These are phyloP conservation scores for Tanacetum coccineum DNA, from an alignment of 129 eudicot genomes.

Conservation along the genomic window DNA sequence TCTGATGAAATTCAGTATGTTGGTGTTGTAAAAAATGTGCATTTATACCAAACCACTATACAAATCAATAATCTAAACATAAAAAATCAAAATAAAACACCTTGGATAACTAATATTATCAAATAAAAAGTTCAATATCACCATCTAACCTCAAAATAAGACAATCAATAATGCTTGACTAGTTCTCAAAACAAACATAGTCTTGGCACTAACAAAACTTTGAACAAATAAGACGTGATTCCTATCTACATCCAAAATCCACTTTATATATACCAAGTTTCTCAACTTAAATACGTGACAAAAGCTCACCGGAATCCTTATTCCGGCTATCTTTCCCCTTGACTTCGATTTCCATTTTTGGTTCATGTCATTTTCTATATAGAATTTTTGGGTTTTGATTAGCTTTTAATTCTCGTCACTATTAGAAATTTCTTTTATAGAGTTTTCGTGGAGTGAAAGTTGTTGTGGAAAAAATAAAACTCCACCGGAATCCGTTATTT, in stretches of 20 bases:
- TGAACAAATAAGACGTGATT: constrained; percentile 29
- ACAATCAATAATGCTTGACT: constrained; percentile 15
- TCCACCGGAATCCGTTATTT: constrained; percentile 30
- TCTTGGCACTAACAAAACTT: constrained; percentile 28
- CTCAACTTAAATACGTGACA: too few relatives aligned
- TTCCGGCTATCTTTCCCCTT: constrained; percentile 4
- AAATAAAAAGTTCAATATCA: constrained; percentile 4
- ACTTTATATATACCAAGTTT: background rate
- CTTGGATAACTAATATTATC: background rate
- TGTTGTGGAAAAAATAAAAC: constrained; percentile 7
- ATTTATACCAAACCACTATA: too few relatives aligned
- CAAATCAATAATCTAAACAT: background rate
- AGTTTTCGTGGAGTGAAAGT: constrained; percentile 34
- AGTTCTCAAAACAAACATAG: constrained; percentile 22
- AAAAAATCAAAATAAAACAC: too few relatives aligned
- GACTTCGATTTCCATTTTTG: background rate
- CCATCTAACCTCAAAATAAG: background rate
- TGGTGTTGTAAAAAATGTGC: too few relatives aligned
- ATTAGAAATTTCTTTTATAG: constrained; percentile 2
- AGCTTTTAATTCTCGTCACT: constrained; percentile 30
- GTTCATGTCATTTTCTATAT: constrained; percentile 27
- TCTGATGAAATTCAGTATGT: too few relatives aligned
- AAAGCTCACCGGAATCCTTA: background rate
- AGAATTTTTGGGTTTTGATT: constrained; percentile 40
- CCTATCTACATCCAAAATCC: constrained; percentile 9